phyloP scores from a whole-genome alignment of 2,329 filamentous ascomycete species.

The Microdochium trichocladiopsis region DNA sequence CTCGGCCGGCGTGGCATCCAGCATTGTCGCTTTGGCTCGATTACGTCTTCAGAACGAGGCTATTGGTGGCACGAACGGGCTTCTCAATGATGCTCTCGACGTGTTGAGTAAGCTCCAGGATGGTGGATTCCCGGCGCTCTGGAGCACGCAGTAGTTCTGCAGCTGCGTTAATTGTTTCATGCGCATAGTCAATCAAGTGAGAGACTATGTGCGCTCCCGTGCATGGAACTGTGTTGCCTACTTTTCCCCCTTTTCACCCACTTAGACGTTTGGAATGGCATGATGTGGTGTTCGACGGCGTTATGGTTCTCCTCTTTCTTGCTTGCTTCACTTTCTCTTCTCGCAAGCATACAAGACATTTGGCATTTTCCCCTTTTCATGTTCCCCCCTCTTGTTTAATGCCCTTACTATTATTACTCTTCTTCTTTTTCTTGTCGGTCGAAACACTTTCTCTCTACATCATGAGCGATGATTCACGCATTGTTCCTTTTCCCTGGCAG shows the following conservation, averaged over 20 bases:
- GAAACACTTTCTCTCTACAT: constrained; percentile 6
- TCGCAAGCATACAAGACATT: neutral
- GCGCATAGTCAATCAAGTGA: constrained; percentile 1
- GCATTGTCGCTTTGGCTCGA: constrained; percentile 40
- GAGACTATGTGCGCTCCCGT: too few species aligned
- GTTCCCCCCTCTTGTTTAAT: neutral
- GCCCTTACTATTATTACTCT: constrained; percentile 5
- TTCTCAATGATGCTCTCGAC: constrained; percentile 45
- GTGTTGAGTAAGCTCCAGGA: constrained; percentile 46
- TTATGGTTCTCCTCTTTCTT: too few species aligned
- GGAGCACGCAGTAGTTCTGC: constrained; percentile 24
- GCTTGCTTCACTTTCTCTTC: too few species aligned
- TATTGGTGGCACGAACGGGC: constrained; percentile 36
- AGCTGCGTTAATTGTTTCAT: constrained; percentile 1
- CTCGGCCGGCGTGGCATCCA: constrained; percentile 32
- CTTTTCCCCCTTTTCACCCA: too few species aligned
- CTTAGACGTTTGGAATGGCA: too few species aligned
- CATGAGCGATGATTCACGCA: too few species aligned
- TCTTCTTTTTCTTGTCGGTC: constrained; percentile 5
- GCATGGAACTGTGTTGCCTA: too few species aligned
- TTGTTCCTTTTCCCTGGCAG: too few species aligned
- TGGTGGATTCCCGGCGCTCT: constrained; percentile 23
- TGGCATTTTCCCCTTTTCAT: neutral
- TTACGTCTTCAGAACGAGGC: constrained; percentile 41
- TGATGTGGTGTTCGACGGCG: too few species aligned